Evolutionary conservation across 139 green algal species (phyloP).

Genomic region (Chlamydomonas urium): DNA sequence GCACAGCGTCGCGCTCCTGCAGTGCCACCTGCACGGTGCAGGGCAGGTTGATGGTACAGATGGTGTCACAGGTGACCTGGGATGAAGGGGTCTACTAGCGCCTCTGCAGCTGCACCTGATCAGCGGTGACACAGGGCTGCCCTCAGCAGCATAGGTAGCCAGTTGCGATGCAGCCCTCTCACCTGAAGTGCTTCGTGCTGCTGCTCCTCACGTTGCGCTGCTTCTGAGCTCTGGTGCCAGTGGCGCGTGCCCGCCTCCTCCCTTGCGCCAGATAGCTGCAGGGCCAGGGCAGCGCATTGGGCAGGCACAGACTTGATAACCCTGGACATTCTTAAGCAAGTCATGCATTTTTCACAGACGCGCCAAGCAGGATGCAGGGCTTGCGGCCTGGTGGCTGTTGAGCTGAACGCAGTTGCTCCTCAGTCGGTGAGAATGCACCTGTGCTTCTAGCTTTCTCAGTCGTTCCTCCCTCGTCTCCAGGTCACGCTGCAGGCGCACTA

Average conservation of each 20-base stretch:
- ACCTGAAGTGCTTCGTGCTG: constrained; percentile 16
- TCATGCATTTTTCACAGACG: no score
- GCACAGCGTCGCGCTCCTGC: constrained; percentile 18
- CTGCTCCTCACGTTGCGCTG: constrained; percentile 13
- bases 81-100: no score
- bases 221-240: constrained; percentile 11
- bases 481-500: not conserved
- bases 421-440: no score
- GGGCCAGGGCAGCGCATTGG: not conserved
- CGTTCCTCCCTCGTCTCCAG: not conserved
- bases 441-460: no score
- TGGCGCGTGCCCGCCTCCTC: constrained; percentile 10
- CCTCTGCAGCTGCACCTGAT: no score
- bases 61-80: no score
- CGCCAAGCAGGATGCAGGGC: not conserved
- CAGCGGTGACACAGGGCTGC: no score
- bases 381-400: not conserved
- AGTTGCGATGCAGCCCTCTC: constrained; percentile 9
- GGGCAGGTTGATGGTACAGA: no score
- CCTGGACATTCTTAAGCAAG: no score
- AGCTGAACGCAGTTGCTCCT: no score
- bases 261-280: not conserved
- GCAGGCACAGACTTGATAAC: no score
- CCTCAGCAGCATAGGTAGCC: no score
- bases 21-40: constrained; percentile 12